Evolutionary conservation across 768 basidiomycete genomes (phyloP).

Genomic region (Phallus indusiatus): DNA sequence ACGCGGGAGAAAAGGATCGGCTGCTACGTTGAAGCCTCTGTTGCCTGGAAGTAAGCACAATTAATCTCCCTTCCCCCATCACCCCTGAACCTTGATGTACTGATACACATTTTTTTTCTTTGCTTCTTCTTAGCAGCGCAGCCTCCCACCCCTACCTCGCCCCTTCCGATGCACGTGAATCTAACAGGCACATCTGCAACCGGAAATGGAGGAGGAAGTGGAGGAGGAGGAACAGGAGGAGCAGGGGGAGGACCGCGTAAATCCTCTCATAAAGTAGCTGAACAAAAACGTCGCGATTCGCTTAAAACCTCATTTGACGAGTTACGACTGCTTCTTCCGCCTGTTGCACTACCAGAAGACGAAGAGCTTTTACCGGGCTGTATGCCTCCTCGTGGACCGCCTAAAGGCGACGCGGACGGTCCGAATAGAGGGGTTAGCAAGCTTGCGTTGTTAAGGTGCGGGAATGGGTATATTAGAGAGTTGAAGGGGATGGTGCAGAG

Average conservation of each 20-base stretch:
- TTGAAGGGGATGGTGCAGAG: conserved; percentile 71
- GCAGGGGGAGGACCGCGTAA: conserved; percentile 39
- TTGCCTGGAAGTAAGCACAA: conserved; percentile 46
- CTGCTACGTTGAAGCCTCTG: conserved; percentile 51
- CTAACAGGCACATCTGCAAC: conserved; percentile 26
- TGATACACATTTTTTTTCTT: conserved; percentile 11
- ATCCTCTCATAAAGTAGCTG: conserved; percentile 90
- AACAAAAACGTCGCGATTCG: conserved; percentile 94
- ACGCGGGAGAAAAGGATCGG: conserved; percentile 21
- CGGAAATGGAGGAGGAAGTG: too few species aligned
- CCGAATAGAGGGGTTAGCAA: conserved; percentile 94
- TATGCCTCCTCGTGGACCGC: conserved; percentile 82
- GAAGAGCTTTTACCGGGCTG: conserved; percentile 80
- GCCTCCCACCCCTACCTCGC: conserved; percentile 17
- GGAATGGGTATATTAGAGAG: conserved; percentile 77
- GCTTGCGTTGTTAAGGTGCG: conserved; percentile 81
- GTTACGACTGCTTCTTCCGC: conserved; percentile 72
- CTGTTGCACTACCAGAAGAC: conserved; percentile 72
- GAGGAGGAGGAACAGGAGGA: too few species aligned
- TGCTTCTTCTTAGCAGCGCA: conserved; percentile 25
- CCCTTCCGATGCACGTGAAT: conserved; percentile 16
- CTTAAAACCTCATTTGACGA: conserved; percentile 92
- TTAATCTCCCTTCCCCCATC: neutral
- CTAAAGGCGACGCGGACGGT: conserved; percentile 77
- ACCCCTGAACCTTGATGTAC: conserved; percentile 1